These are phyloP conservation scores for Cyclotella baltica DNA, from an alignment of 108 stramenopile genomes.

Conservation along the genomic window DNA sequence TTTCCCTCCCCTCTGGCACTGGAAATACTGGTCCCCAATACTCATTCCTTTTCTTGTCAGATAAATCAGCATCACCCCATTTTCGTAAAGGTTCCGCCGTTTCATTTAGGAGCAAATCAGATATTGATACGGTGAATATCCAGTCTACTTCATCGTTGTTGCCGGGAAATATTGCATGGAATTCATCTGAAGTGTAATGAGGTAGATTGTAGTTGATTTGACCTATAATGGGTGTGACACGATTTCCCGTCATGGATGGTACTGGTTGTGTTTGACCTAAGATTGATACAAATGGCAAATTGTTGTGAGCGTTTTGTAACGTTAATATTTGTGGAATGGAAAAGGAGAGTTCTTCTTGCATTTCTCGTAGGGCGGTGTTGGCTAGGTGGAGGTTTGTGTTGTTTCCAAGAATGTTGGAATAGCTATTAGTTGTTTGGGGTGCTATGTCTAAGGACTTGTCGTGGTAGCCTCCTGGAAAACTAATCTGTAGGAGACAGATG, in stretches of 20 bases:
- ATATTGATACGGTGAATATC: conserved; percentile 69
- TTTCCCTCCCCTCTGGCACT: conserved; percentile 27
- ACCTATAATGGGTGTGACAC: conserved; percentile 79
- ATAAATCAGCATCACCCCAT: conserved; percentile 43
- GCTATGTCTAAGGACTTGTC: conserved; percentile 42
- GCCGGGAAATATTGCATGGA: conserved; percentile 63
- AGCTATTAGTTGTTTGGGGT: not conserved
- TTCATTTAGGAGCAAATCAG: conserved; percentile 61
- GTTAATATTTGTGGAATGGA: not conserved
- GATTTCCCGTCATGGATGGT: conserved; percentile 67
- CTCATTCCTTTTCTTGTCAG: conserved; percentile 17
- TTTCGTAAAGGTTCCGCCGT: conserved; percentile 44
- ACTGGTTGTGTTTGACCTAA: conserved; percentile 67
- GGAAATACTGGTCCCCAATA: conserved; percentile 67
- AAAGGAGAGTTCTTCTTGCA: conserved; percentile 71
- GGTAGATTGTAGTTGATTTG: conserved; percentile 63
- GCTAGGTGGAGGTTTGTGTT: conserved; percentile 45
- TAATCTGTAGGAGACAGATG: no score
- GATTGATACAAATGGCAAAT: conserved; percentile 42
- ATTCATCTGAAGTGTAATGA: conserved; percentile 14
- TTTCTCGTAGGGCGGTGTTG: conserved; percentile 77
- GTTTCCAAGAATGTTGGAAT: not conserved
- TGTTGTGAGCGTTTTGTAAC: conserved; percentile 17
- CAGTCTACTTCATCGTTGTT: conserved; percentile 73
- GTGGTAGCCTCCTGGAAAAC: conserved; percentile 85